phyloP scores from a whole-genome alignment of 1,139 yeast species.

The Zygotorulaspora mrakii region DNA sequence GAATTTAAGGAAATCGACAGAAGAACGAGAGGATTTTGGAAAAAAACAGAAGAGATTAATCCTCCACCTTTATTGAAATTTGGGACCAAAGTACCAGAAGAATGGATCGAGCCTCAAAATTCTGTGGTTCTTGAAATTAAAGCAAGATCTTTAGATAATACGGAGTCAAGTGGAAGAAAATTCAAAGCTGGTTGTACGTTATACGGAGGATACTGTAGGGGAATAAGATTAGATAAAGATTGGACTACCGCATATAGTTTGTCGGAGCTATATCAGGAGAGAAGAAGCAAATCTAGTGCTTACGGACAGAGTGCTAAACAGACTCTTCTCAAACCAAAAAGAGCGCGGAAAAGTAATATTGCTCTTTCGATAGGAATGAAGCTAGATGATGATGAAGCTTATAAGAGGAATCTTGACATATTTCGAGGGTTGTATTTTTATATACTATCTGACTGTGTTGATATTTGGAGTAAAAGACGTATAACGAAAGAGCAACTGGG shows the following conservation, averaged over 20 bases:
- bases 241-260: constrained; percentile 55
- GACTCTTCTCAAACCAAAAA: constrained; percentile 24
- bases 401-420: constrained; percentile 21
- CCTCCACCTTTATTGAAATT: constrained; percentile 49
- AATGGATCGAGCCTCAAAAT: constrained; percentile 76
- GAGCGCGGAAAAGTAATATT: constrained; percentile 17
- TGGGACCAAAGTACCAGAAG: constrained; percentile 60
- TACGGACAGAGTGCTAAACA: constrained; percentile 12
- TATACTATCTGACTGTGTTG: constrained; percentile 45
- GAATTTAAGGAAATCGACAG: constrained; percentile 61
- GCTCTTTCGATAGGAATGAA: constrained; percentile 4
- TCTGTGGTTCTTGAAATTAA: constrained; percentile 82
- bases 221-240: constrained; percentile 65
- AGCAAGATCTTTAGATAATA: constrained; percentile 66
- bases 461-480: constrained; percentile 35
- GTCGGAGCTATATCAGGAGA: constrained; percentile 44
- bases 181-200: constrained; percentile 69
- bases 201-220: constrained; percentile 69
- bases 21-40: constrained; percentile 62
- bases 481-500: constrained; percentile 40
- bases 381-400: constrained; percentile 12
- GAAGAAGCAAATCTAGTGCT: constrained; percentile 15
- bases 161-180: constrained; percentile 41
- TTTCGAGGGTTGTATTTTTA: constrained; percentile 40
- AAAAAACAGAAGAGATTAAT: constrained; percentile 38